Evolutionary conservation across 1,284 basidiomycete genomes (phyloP).

Genomic region (Anthracocystis walkeri): DNA sequence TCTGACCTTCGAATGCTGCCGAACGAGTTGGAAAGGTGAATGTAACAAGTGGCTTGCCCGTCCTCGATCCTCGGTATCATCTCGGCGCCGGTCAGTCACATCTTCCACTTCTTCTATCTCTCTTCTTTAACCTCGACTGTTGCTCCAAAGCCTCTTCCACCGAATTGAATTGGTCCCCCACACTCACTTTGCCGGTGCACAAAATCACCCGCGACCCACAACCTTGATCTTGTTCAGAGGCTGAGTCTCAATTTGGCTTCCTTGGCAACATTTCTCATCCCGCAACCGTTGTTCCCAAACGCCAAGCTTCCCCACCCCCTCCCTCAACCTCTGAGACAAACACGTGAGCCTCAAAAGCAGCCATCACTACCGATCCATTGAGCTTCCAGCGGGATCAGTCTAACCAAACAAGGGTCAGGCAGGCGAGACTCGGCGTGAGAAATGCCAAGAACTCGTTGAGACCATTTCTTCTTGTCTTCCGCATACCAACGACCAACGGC

Average conservation of each 20-base stretch:
- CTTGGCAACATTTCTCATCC: slow-evolving; percentile 6
- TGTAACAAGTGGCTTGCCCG: not conserved
- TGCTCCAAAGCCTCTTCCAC: not conserved
- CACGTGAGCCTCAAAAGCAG: too few species aligned
- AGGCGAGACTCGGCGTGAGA: slow-evolving; percentile 8
- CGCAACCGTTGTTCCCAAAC: not conserved
- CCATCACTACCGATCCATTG: not conserved
- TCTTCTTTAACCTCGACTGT: not conserved
- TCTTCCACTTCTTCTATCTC: not conserved
- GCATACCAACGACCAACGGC: not conserved
- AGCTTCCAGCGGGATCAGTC: not conserved
- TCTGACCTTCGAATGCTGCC: not conserved
- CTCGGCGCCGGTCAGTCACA: slow-evolving; percentile 10
- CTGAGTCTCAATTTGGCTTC: slow-evolving; percentile 10
- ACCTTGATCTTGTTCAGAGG: not conserved
- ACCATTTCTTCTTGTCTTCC: not conserved
- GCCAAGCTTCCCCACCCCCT: slow-evolving; percentile 2
- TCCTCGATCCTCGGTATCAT: slow-evolving; percentile 12
- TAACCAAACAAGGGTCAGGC: not conserved
- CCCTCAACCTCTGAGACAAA: not conserved
- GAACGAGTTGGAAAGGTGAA: not conserved
- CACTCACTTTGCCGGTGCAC: not conserved
- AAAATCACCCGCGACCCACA: slow-evolving; percentile 12
- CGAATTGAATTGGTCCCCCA: too few species aligned
- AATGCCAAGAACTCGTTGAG: slow-evolving; percentile 5